Evolutionary conservation across 192 early-diverging fungal species (phyloP).

Genomic region (Backusella macrospora): DNA sequence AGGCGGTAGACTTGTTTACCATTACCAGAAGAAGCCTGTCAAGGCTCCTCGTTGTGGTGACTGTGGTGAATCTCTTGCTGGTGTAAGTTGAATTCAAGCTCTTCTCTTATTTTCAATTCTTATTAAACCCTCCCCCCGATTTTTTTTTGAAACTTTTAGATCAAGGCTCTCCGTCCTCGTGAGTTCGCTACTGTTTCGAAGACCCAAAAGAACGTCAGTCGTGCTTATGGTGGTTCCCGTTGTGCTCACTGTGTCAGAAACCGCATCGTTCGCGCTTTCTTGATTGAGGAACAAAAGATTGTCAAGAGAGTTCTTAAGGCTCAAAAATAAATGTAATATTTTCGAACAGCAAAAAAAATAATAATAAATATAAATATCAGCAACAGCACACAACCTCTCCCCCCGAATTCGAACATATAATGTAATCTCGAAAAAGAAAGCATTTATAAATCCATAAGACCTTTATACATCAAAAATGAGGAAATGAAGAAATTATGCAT

Average conservation of each 20-base stretch:
- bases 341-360: neutral
- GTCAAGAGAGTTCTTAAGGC: constrained; percentile 98
- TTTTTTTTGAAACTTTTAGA: neutral
- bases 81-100: constrained; percentile 56
- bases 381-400: neutral
- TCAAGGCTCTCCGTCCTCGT: constrained; percentile 78
- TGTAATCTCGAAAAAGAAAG: neutral
- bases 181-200: constrained; percentile 88
- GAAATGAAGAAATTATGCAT: constrained; percentile 1
- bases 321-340: constrained; percentile 23
- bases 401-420: neutral
- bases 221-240: constrained; percentile 95
- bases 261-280: constrained; percentile 94
- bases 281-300: constrained; percentile 99
- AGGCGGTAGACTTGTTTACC: constrained; percentile 87
- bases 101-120: neutral
- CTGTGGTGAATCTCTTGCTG: constrained; percentile 87
- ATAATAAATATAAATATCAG: neutral
- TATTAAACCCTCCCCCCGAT: neutral
- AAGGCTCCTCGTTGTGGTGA: constrained; percentile 94
- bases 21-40: constrained; percentile 90
- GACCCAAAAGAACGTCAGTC: constrained; percentile 87
- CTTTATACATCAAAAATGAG: no score
- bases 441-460: neutral
- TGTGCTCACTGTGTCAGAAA: constrained; percentile 76